Evolutionary conservation across 768 basidiomycete genomes (phyloP).

Genomic region (Tylopilus vinaceipallidus): DNA sequence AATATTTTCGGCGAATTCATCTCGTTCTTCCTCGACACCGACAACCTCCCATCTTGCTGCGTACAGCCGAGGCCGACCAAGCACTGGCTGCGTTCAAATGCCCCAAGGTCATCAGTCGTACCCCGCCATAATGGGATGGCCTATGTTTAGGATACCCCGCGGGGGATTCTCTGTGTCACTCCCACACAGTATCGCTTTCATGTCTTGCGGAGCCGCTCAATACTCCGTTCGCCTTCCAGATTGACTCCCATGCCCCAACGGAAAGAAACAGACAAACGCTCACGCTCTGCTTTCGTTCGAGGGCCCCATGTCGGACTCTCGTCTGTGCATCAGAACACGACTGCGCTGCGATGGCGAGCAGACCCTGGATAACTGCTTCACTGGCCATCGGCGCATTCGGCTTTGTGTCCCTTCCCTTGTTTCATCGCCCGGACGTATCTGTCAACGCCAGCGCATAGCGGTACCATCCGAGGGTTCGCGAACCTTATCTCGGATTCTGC

Average conservation of each 20-base stretch:
- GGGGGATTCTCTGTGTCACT: not conserved
- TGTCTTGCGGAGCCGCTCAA: not conserved
- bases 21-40: too few relatives aligned
- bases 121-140: not conserved
- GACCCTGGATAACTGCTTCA: conserved; percentile 1
- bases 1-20: too few relatives aligned
- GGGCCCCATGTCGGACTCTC: not conserved
- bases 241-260: conserved; percentile 2
- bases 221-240: not conserved
- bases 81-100: not conserved
- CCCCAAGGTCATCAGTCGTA: not conserved
- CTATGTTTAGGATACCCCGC: conserved; percentile 8
- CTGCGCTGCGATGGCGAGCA: not conserved
- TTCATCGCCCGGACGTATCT: not conserved
- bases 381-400: not conserved
- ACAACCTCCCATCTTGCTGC: too few relatives aligned
- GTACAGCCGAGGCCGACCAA: too few relatives aligned
- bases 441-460: not conserved
- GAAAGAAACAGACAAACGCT: conserved; percentile 1
- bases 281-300: not conserved
- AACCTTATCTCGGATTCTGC: not conserved
- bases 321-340: not conserved
- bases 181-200: too few relatives aligned
- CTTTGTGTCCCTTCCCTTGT: not conserved
- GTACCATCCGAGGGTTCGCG: not conserved